Evolutionary conservation across 768 basidiomycete species (phyloP).

Genomic region (Cystofilobasidium macerans): DNA sequence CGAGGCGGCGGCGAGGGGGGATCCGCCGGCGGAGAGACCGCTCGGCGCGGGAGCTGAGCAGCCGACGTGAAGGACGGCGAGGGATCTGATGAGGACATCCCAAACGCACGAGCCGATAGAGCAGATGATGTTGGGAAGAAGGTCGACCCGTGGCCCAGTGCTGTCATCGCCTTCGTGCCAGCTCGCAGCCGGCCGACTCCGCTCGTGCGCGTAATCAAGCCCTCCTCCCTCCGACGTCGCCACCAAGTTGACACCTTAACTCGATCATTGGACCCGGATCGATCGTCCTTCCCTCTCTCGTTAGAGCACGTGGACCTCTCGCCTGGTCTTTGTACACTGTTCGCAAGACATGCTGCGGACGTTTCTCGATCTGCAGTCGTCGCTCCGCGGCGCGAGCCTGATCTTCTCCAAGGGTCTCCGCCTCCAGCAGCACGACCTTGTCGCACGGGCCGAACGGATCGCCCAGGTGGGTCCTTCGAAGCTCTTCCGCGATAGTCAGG

Average conservation of each 20-base stretch:
- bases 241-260: too few species aligned
- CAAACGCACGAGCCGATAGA: too few species aligned
- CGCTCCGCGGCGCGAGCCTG: slow-evolving; percentile 7
- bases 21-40: neutral
- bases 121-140: too few species aligned
- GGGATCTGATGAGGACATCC: neutral
- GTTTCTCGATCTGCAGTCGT: slow-evolving; percentile 15
- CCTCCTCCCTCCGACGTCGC: too few species aligned
- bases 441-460: neutral
- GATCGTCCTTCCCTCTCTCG: too few species aligned
- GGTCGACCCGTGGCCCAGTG: too few species aligned
- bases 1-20: neutral
- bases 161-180: too few species aligned
- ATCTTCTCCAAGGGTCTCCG: slow-evolving; percentile 21
- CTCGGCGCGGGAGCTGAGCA: neutral
- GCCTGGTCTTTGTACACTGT: too few species aligned
- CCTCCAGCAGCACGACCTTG: slow-evolving; percentile 19
- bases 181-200: too few species aligned
- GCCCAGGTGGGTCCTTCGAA: neutral
- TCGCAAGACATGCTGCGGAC: slow-evolving; percentile 20
- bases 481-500: neutral
- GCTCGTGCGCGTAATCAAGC: too few species aligned
- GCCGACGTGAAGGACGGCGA: neutral
- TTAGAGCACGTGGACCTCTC: too few species aligned
- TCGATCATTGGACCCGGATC: too few species aligned